These are phyloP conservation scores for Colletotrichum sp. DNA, from an alignment of 2,329 filamentous ascomycete genomes.

Conservation along the genomic window DNA sequence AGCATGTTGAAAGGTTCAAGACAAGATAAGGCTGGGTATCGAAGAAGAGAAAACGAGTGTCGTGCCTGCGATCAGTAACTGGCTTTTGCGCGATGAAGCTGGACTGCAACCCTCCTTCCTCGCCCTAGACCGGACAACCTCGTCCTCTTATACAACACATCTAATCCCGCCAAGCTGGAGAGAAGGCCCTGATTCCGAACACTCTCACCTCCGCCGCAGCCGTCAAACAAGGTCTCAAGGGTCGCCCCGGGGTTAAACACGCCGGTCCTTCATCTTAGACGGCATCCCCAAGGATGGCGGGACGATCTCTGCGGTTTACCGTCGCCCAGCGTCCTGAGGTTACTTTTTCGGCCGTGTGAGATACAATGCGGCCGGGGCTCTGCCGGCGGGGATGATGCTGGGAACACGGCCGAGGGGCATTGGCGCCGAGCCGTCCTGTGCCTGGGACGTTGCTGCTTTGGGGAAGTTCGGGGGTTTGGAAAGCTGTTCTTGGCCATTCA, in stretches of 20 bases:
- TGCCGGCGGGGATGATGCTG: slow-evolving; percentile 16
- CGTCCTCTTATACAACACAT: background rate
- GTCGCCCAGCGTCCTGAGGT: background rate
- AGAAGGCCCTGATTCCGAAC: background rate
- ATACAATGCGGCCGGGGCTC: slow-evolving; percentile 1
- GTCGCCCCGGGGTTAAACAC: background rate
- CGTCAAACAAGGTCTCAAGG: background rate
- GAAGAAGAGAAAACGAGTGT: background rate
- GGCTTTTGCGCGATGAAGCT: background rate
- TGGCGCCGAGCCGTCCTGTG: slow-evolving; percentile 15
- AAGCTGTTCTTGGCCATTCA: background rate
- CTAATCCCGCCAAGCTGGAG: background rate
- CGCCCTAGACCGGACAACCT: background rate
- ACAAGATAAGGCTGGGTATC: background rate
- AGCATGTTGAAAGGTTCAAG: background rate
- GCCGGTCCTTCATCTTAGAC: background rate
- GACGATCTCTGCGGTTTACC: background rate
- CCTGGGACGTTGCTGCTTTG: background rate
- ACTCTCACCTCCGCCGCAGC: background rate
- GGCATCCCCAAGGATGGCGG: background rate
- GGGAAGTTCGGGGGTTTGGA: background rate
- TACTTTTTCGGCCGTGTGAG: slow-evolving; percentile 11
- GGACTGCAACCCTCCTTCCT: background rate
- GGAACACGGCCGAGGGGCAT: background rate
- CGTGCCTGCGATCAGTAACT: background rate